phyloP scores from a whole-genome alignment of 495 filamentous ascomycete genomes.

The Xylaria intraflava region DNA sequence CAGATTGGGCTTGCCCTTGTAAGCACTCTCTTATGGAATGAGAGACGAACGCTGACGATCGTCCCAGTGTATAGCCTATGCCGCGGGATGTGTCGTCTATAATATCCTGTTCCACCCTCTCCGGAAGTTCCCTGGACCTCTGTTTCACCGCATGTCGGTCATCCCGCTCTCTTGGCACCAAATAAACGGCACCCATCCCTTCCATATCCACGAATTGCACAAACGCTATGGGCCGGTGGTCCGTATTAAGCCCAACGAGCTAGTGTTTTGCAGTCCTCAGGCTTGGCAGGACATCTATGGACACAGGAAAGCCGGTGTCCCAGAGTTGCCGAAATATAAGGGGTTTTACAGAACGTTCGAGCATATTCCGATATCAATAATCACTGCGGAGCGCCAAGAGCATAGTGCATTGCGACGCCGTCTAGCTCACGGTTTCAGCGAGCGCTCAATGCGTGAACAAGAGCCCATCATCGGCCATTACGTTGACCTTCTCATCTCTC shows the following conservation, averaged over 20 bases:
- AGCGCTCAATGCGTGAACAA: conserved; percentile 40
- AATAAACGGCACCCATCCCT: conserved; percentile 1
- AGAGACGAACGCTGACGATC: background rate
- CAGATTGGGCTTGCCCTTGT: conserved; percentile 4
- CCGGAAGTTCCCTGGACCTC: conserved; percentile 37
- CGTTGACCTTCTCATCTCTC: conserved; percentile 36
- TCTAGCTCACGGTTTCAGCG: conserved; percentile 43
- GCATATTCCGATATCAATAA: conserved; percentile 5
- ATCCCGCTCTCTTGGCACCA: conserved; percentile 17
- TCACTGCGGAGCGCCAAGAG: conserved; percentile 10
- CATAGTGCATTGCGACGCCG: conserved; percentile 31
- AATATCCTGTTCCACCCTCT: conserved; percentile 41
- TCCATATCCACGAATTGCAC: conserved; percentile 25
- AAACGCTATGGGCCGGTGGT: conserved; percentile 40
- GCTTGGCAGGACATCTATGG: conserved; percentile 51
- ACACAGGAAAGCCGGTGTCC: conserved; percentile 17
- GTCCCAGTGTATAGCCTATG: background rate
- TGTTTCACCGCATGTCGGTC: conserved; percentile 20
- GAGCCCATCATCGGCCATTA: conserved; percentile 41
- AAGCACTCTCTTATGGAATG: background rate
- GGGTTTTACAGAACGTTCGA: conserved; percentile 7
- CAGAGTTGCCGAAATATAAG: conserved; percentile 16
- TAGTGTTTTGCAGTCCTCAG: conserved; percentile 43
- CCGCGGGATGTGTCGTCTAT: conserved; percentile 20
- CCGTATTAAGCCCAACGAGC: conserved; percentile 44